Evolutionary conservation across 2,329 filamentous ascomycete genomes (phyloP), one percentile per base, ranked within the genome.

Genomic region (Fusarium nygamai): DNA sequence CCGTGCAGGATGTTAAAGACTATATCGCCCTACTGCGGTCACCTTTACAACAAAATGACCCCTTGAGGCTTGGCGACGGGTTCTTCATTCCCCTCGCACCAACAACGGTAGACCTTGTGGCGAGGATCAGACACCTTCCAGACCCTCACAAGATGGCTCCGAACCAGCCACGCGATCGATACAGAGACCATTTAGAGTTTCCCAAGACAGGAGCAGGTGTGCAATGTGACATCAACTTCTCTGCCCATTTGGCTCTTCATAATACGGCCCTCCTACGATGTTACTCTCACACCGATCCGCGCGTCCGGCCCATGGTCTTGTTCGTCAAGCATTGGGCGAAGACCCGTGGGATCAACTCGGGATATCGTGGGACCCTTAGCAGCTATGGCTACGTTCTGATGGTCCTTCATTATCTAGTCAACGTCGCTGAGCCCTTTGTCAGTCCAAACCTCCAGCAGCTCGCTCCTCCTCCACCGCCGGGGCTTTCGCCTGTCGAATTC

Each of bases 301-400:
- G 95, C 17, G 94, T 98, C 10, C 89, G 90, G 29, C 90, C 91
- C 4, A 89, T 98, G 84, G 91, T 97, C 2, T 84, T 97, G 14
- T 97, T 98, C 80, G 86, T 98, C 80, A 98, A 98, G 82, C 89
- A 94, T 72, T 98, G 95, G 95, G 94, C 94, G 33, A 97, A 96
- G 81, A 87, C 88, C 34, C 91, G 95, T 53, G 93, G 91, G 72
- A 95, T 98, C 83, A 98, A 98, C 82, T 94, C 92, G 47, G 91
- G 94, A 5, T 97, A 97, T 80, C 92, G 92, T 43, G 95, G 95
- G 47, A 97, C 94, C 1, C 85, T 98, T 24, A 95, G 93, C 60
- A 96, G 93, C 74, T 98, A 98, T 78, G 95, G 95, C 57, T 98
- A 96, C 82, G 94, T 96, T 10, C 85, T 98, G 44, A 97, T 98